Evolutionary conservation across 202 grass and related monocot species (phyloP).

Genomic region (Elaeis oleifera): DNA sequence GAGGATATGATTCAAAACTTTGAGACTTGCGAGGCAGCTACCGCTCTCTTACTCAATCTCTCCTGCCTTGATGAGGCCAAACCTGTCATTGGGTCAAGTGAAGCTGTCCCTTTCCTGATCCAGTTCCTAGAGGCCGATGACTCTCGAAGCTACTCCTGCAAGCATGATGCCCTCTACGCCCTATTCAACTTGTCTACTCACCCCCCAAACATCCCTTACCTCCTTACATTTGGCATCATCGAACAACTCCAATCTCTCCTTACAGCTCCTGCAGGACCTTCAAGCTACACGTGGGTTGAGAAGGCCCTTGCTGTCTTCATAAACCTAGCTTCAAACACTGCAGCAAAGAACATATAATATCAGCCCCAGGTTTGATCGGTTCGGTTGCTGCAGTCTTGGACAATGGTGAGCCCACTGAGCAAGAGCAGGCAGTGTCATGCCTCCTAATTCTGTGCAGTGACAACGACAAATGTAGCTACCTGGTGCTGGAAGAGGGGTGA

Average conservation of each 20-base stretch:
- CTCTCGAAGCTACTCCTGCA: slow-evolving; percentile 38
- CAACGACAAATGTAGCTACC: slow-evolving; percentile 54
- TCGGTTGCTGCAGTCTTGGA: slow-evolving; percentile 61
- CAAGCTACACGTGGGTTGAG: slow-evolving; percentile 57
- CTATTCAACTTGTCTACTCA: slow-evolving; percentile 75
- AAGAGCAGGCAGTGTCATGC: slow-evolving; percentile 78
- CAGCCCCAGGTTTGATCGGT: slow-evolving; percentile 38
- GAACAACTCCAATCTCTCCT: slow-evolving; percentile 51
- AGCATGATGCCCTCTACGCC: slow-evolving; percentile 68
- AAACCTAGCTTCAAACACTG: slow-evolving; percentile 53
- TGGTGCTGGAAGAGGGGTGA: slow-evolving; percentile 76
- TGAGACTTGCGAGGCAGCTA: slow-evolving; percentile 34
- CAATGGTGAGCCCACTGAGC: slow-evolving; percentile 47
- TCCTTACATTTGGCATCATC: slow-evolving; percentile 60
- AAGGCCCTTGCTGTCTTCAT: slow-evolving; percentile 69
- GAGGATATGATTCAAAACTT: slow-evolving; percentile 75
- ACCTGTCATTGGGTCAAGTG: slow-evolving; percentile 51
- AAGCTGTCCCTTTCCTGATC: slow-evolving; percentile 46
- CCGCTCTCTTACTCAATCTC: slow-evolving; percentile 83
- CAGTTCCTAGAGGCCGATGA: slow-evolving; percentile 39
- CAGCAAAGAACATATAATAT: slow-evolving; percentile 69
- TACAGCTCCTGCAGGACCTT: slow-evolving; percentile 23
- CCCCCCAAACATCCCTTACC: slow-evolving; percentile 52
- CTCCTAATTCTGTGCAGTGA: slow-evolving; percentile 65
- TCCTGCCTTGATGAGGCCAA: slow-evolving; percentile 78